phyloP scores from a whole-genome alignment of 164 flowering plant genomes.

The Chloranthus sessilifolius region DNA sequence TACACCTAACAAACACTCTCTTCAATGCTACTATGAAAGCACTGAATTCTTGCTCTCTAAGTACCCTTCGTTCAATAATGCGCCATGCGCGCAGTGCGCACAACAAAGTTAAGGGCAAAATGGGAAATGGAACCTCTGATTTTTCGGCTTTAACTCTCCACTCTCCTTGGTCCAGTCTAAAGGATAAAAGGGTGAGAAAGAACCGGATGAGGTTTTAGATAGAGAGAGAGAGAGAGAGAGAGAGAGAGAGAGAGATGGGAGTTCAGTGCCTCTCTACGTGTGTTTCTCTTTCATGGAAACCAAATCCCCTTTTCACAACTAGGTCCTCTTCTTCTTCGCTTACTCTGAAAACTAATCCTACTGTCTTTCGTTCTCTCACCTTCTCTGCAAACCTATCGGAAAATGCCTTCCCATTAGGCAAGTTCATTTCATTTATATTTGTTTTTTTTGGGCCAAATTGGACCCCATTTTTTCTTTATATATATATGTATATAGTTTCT shows the following conservation, averaged over 20 bases:
- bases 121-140: too few species aligned
- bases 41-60: too few species aligned
- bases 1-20: too few species aligned
- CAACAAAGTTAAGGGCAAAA: too few species aligned
- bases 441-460: neutral
- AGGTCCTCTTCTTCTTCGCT: conserved; percentile 19
- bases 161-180: too few species aligned
- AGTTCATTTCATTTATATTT: neutral
- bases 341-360: conserved; percentile 4
- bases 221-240: conserved; percentile 7
- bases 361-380: conserved; percentile 33
- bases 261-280: conserved; percentile 28
- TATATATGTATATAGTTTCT: neutral
- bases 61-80: too few species aligned
- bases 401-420: conserved; percentile 39
- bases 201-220: neutral
- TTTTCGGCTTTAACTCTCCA: too few species aligned
- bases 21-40: too few species aligned
- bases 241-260: conserved; percentile 22
- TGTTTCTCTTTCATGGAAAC: conserved; percentile 29
- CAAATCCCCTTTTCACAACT: conserved; percentile 28
- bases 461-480: neutral
- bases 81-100: too few species aligned
- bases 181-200: too few species aligned
- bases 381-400: conserved; percentile 42